Evolutionary conservation across 768 basidiomycete genomes (phyloP), one percentile per base, ranked within the genome.

Genomic region (Asterophora parasitica): DNA sequence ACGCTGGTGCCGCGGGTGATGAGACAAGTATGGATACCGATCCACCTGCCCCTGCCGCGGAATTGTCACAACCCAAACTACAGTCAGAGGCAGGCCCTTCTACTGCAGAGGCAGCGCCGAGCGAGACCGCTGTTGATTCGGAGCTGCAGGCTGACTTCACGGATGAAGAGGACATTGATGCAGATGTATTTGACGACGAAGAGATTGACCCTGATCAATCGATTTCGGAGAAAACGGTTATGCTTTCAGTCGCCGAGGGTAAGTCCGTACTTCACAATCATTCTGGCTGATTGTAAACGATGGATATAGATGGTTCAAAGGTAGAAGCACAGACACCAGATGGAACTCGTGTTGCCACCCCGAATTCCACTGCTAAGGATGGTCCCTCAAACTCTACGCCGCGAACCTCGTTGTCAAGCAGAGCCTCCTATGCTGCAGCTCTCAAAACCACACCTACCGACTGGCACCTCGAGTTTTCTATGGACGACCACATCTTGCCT

Each of bases 251-350:
- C 8, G 79, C 78, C 15, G 86, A 90, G 68, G 90, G 88, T 86
- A 54, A 40, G 70, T 58, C n/a, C 15, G 23, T n/a, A 6, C 20
- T 44, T 35, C 15, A 33, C 8, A 10, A 9, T 31, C 2, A 10
- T 23, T 43, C 27, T 20, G 13, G 42, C 26, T 13, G 12, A 36
- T 40, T 26, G 13, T 23, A 56, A 26, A 50, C 57, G 4, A 58
- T 42, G n/a, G 37, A n/a, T 17, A 26, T 13, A 88, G 93, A 95
- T 65, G 94, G 92, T 7, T 84, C 87, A n/a, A 90, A 87, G 63
- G 78, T 98, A 7, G 92, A 93, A 61, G 96, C 94, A 1, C 91
- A 96, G 63, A 97, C 96, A 0, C 94, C 96, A 3, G 92, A 97
- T 55, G 96, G 96, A 0, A 98, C 94, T 0, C 81, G 92, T 12